These are phyloP conservation scores for Acer yangbiense DNA, from an alignment of 345 rosid species.

Conservation along the genomic window DNA sequence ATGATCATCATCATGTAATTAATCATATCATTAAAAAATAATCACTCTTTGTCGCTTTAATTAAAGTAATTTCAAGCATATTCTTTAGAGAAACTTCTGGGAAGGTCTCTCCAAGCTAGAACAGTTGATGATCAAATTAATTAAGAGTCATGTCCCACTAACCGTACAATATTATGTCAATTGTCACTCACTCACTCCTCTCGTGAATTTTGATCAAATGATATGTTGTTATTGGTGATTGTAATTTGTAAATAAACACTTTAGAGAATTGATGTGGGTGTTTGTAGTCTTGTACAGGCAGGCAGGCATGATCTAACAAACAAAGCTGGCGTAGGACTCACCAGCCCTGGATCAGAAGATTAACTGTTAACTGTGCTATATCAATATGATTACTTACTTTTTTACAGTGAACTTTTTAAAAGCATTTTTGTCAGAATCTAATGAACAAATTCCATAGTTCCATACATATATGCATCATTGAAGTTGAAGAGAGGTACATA, in stretches of 20 bases:
- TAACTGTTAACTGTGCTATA: neutral
- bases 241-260: neutral
- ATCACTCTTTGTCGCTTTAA: neutral
- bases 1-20: slow-evolving; percentile 8
- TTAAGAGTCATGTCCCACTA: slow-evolving; percentile 3
- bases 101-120: slow-evolving; percentile 11
- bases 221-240: neutral
- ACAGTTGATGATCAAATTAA: slow-evolving; percentile 8
- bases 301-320: slow-evolving; percentile 18
- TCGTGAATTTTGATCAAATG: slow-evolving; percentile 6
- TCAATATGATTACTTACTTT: slow-evolving; percentile 29
- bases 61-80: neutral
- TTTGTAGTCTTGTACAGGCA: neutral
- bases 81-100: slow-evolving; percentile 13
- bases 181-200: too few relatives aligned
- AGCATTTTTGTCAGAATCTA: slow-evolving; percentile 31
- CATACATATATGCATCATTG: slow-evolving; percentile 24
- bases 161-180: slow-evolving; percentile 5
- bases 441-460: slow-evolving; percentile 30
- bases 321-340: slow-evolving; percentile 29
- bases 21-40: neutral
- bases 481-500: slow-evolving; percentile 6
- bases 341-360: slow-evolving; percentile 14
- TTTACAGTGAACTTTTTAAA: neutral
- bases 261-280: neutral